Evolutionary conservation across 2,329 filamentous ascomycete species (phyloP).

Genomic region (Aspergillus neotritici): DNA sequence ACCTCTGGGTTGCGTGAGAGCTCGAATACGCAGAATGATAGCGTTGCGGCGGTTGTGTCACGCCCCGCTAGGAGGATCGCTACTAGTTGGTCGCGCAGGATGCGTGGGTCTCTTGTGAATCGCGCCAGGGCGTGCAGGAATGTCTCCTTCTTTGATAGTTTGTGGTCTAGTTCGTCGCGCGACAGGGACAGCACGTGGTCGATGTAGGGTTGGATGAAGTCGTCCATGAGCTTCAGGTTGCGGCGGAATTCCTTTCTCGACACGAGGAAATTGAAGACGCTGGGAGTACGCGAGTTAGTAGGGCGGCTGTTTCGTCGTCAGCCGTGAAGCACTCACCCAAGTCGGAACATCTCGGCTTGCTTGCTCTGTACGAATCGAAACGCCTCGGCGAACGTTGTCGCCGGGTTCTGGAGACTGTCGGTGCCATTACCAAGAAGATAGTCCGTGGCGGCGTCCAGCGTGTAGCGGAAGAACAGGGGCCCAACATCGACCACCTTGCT

Average conservation of each 20-base stretch:
- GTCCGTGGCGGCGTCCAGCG: slow-evolving; percentile 77
- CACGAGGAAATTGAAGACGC: slow-evolving; percentile 58
- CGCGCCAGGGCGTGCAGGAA: slow-evolving; percentile 80
- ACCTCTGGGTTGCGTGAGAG: slow-evolving; percentile 64
- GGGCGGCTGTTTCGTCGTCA: not conserved
- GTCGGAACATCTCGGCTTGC: slow-evolving; percentile 61
- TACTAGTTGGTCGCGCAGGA: slow-evolving; percentile 79
- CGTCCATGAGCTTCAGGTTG: slow-evolving; percentile 63
- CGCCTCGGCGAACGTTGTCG: slow-evolving; percentile 69
- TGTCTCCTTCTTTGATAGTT: slow-evolving; percentile 66
- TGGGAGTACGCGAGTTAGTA: slow-evolving; percentile 16
- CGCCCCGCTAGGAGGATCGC: slow-evolving; percentile 73
- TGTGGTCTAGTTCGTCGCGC: slow-evolving; percentile 65
- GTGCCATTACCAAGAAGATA: slow-evolving; percentile 77
- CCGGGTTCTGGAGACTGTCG: slow-evolving; percentile 54
- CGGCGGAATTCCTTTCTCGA: slow-evolving; percentile 59
- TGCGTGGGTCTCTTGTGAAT: slow-evolving; percentile 60
- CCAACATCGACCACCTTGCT: slow-evolving; percentile 59
- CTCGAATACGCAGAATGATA: slow-evolving; percentile 80
- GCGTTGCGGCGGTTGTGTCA: slow-evolving; percentile 77
- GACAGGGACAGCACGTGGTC: slow-evolving; percentile 64
- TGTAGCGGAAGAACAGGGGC: slow-evolving; percentile 75
- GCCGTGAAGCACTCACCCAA: slow-evolving; percentile 44
- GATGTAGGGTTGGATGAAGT: slow-evolving; percentile 73
- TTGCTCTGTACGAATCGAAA: slow-evolving; percentile 74